Evolutionary conservation across 192 early-diverging fungal species (phyloP).

Genomic region (Rhizoclosmatium globosum): DNA sequence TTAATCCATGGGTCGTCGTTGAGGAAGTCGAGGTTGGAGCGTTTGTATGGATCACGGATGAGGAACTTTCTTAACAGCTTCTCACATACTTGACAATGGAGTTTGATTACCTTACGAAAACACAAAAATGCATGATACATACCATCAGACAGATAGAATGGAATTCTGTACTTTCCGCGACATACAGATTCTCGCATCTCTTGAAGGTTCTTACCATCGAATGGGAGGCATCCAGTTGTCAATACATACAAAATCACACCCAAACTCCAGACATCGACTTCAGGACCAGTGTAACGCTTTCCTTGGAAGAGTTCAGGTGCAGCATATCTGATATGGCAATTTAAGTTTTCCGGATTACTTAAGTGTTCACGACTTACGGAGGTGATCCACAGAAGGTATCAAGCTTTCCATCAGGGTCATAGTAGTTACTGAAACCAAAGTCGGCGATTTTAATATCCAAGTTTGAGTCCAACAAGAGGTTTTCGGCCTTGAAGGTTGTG

Average conservation of each 20-base stretch:
- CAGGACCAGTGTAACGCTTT: slow-evolving; percentile 87
- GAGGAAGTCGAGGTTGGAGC: slow-evolving; percentile 64
- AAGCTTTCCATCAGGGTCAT: slow-evolving; percentile 63
- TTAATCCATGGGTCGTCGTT: slow-evolving; percentile 72
- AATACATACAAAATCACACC: slow-evolving; percentile 97
- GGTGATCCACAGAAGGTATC: slow-evolving; percentile 74
- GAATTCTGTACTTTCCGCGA: slow-evolving; percentile 70
- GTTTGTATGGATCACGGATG: slow-evolving; percentile 64
- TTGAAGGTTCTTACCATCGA: slow-evolving; percentile 96
- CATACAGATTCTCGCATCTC: slow-evolving; percentile 69
- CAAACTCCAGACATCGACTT: slow-evolving; percentile 98
- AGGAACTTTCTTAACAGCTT: slow-evolving; percentile 68
- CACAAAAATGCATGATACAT: not conserved
- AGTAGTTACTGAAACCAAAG: slow-evolving; percentile 70
- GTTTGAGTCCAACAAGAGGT: slow-evolving; percentile 66
- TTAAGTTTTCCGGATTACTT: not conserved
- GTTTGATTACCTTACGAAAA: not conserved
- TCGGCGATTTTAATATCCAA: slow-evolving; percentile 71
- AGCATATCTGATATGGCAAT: slow-evolving; percentile 53
- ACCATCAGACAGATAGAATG: slow-evolving; percentile 58
- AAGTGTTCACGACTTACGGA: slow-evolving; percentile 47
- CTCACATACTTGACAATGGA: slow-evolving; percentile 58
- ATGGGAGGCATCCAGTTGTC: slow-evolving; percentile 93
- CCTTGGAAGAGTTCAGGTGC: slow-evolving; percentile 86
- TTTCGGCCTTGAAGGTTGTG: slow-evolving; percentile 58